These are phyloP conservation scores for Tolypocladium pustulatum DNA, from an alignment of 2,329 filamentous ascomycete genomes.

Conservation along the genomic window DNA sequence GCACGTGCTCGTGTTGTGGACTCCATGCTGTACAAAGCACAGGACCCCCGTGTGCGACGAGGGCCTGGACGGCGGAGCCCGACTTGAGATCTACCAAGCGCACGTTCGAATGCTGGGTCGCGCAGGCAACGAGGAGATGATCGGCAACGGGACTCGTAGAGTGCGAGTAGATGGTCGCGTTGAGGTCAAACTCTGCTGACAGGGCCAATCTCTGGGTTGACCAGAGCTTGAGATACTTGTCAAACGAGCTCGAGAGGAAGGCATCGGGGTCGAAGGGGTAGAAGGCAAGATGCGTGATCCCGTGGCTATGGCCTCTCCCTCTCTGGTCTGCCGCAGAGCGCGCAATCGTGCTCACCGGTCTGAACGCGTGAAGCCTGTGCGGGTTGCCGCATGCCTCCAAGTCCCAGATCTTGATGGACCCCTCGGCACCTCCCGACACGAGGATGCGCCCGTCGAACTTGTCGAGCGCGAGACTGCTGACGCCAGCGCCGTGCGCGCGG, in stretches of 20 bases:
- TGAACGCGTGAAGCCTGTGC: constrained; percentile 36
- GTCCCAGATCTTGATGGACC: constrained; percentile 79
- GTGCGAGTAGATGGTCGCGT: constrained; percentile 64
- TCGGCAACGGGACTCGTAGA: constrained; percentile 63
- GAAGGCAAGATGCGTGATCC: constrained; percentile 67
- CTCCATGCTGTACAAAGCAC: constrained; percentile 71
- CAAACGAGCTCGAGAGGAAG: constrained; percentile 69
- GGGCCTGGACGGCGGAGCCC: constrained; percentile 59
- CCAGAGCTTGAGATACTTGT: constrained; percentile 68
- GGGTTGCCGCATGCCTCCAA: constrained; percentile 50
- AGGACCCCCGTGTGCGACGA: constrained; percentile 58
- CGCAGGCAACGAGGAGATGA: constrained; percentile 75
- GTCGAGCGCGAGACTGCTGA: constrained; percentile 71
- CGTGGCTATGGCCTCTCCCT: constrained; percentile 47
- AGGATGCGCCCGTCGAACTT: constrained; percentile 68
- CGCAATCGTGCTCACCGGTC: constrained; percentile 40
- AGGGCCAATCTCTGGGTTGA: constrained; percentile 50
- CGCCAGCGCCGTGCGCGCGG: constrained; percentile 67
- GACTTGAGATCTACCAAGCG: constrained; percentile 80
- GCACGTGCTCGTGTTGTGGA: constrained; percentile 64
- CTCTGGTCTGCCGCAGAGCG: constrained; percentile 24
- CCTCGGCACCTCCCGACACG: constrained; percentile 77
- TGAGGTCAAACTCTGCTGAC: constrained; percentile 58
- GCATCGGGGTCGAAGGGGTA: constrained; percentile 68
- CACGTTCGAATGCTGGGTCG: constrained; percentile 75